Conservation (phyloP, 139 green algal species). For the Chlamydomonas asymmetrica region DNA sequence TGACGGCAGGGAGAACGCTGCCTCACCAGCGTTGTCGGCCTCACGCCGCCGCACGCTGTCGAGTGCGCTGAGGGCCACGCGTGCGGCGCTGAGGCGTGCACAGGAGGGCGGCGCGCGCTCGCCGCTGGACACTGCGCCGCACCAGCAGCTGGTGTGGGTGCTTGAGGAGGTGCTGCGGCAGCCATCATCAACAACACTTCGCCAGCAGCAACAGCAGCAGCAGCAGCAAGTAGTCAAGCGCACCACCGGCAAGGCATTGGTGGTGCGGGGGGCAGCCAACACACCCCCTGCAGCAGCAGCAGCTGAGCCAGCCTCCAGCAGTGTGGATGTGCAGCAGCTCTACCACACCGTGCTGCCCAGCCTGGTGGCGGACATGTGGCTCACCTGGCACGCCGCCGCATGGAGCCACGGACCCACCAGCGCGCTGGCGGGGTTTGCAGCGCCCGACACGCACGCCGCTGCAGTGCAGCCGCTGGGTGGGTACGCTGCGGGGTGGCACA, state of each 20-base stretch:
- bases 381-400: conserved; percentile 61
- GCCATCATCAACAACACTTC: not conserved
- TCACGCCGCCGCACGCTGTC: no score
- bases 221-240: not conserved
- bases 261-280: not conserved
- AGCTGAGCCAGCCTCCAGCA: not conserved
- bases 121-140: conserved; percentile 32
- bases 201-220: not conserved
- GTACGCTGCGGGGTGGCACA: conserved; percentile 17
- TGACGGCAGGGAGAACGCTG: not conserved
- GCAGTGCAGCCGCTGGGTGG: no score
- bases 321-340: conserved; percentile 10
- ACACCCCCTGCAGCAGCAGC: conserved; percentile 5
- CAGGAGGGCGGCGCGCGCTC: conserved; percentile 1
- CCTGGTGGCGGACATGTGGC: conserved; percentile 77
- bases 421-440: no score
- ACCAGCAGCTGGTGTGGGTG: conserved; percentile 79
- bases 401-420: conserved; percentile 1
- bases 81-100: not conserved
- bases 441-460: no score
- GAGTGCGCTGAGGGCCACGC: no score
- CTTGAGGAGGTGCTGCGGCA: conserved; percentile 48
- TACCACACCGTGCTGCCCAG: conserved; percentile 36
- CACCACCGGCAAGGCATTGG: not conserved
- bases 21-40: no score